Percentiles rank a stretch among this genome's conserved stretches.
These are phyloP conservation scores for Phytophthora sojae DNA, from an alignment of 352 stramenopile species.

Conservation along the genomic window DNA sequence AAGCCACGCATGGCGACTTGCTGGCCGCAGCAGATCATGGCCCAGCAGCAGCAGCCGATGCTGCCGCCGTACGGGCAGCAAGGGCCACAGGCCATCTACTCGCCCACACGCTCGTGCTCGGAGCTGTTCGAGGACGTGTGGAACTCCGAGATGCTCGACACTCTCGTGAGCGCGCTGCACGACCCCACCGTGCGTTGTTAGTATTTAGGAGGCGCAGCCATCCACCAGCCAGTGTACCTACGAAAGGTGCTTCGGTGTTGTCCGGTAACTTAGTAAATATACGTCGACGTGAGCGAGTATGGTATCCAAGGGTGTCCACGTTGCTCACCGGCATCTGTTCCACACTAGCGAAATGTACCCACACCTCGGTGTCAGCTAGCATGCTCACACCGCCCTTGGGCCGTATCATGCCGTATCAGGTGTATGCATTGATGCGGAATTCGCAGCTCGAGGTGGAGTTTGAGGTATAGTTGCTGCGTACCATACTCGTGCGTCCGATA, in stretches of 20 bases:
- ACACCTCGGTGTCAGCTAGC: too few relatives aligned
- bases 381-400: too few relatives aligned
- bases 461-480: too few relatives aligned
- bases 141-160: constrained; percentile 56
- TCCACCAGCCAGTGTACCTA: background rate
- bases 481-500: too few relatives aligned
- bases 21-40: constrained; percentile 27
- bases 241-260: constrained; percentile 6
- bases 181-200: constrained; percentile 42
- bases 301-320: constrained; percentile 2
- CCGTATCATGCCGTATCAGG: too few relatives aligned
- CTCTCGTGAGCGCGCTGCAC: constrained; percentile 46
- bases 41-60: constrained; percentile 26
- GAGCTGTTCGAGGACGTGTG: constrained; percentile 50
- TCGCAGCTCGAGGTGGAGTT: too few relatives aligned
- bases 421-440: too few relatives aligned
- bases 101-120: constrained; percentile 36
- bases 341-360: constrained; percentile 19
- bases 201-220: constrained; percentile 20
- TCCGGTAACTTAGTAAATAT: constrained; percentile 20
- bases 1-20: constrained; percentile 25
- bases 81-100: constrained; percentile 27
- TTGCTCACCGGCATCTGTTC: constrained; percentile 11
- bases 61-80: constrained; percentile 26
- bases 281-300: constrained; percentile 4